These are phyloP conservation scores for Spongispora temasekensis DNA, from an alignment of 1,284 basidiomycete genomes.

Conservation along the genomic window DNA sequence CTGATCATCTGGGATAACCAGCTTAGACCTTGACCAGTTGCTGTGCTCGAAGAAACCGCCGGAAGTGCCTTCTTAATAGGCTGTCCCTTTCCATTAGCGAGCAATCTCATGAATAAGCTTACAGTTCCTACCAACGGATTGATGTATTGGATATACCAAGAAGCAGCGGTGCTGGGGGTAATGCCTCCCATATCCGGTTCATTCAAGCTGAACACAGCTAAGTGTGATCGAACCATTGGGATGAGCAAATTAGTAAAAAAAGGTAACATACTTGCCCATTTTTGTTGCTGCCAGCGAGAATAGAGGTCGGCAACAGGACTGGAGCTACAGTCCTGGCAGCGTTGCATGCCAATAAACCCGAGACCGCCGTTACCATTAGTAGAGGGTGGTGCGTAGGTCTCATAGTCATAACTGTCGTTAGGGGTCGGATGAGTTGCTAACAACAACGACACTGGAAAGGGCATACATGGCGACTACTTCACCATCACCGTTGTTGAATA, in stretches of 20 bases:
- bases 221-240: background rate
- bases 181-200: conserved; percentile 37
- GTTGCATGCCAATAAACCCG: conserved; percentile 43
- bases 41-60: conserved; percentile 33
- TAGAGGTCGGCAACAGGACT: conserved; percentile 37
- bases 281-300: conserved; percentile 32
- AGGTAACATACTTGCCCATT: conserved; percentile 33
- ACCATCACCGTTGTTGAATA: conserved; percentile 30
- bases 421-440: background rate
- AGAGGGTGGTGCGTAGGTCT: conserved; percentile 38
- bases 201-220: conserved; percentile 41
- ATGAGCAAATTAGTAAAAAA: background rate
- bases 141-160: conserved; percentile 39
- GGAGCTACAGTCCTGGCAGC: conserved; percentile 38
- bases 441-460: background rate
- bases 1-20: conserved; percentile 39
- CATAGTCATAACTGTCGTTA: conserved; percentile 38
- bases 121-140: conserved; percentile 35
- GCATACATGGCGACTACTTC: conserved; percentile 38
- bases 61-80: conserved; percentile 38
- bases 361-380: conserved; percentile 36
- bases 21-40: conserved; percentile 32
- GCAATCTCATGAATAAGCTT: background rate
- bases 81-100: conserved; percentile 18
- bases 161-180: conserved; percentile 31